Base-by-base conservation (phyloP, 345 rosid genomes). In the Syzygium grande region DNA sequence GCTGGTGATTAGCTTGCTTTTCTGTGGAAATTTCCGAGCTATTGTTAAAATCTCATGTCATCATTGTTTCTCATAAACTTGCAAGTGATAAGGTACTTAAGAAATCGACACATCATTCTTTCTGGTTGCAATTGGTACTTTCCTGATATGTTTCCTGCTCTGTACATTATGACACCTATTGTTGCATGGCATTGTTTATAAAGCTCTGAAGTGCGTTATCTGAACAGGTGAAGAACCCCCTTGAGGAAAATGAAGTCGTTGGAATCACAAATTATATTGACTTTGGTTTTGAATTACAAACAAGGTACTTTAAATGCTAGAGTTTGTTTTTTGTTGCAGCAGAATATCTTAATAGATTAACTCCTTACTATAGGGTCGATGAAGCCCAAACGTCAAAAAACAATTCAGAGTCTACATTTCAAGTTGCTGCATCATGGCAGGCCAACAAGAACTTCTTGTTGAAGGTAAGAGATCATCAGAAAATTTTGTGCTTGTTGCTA, bases 261-360 rank as follows among this genome's bases (percentile, higher is more conserved):
- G 99, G 99, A 87, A 97, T 97, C 90, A 96, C 99, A 52, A 97
- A 97, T 92, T 96, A 97, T 90, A 94, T 95, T 85, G 99, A 97
- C 91, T 93, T 95, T 34, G 99, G 98, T 38, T 95, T 97, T 90
- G 98, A 97, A 97, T 89, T 97, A 85, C 94, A 92, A 89, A 91
- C 98, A 65, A 95, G 98, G 99, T 97, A 95, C 80, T 89, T 3
- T 29, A 52, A 59, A 61, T n/a, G n/a, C 86, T 73, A 9, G 83
- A 54, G 34, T 51, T 21, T 34, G 65, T 43, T 34, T 30, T 84
- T 65, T 90, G 86, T 88, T 90, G 90, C 83, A 63, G 80, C 84
- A 85, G 84, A 51, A 27, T 84, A 68, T 68, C 46, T 68, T 34
- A 68, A 17, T 34, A 17, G 80, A 68, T 68, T 34, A 34, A 46